Evolutionary conservation across 306 rosid genomes (phyloP), one percentile per base, ranked within the genome.

Genomic region (Fagus sylvatica): DNA sequence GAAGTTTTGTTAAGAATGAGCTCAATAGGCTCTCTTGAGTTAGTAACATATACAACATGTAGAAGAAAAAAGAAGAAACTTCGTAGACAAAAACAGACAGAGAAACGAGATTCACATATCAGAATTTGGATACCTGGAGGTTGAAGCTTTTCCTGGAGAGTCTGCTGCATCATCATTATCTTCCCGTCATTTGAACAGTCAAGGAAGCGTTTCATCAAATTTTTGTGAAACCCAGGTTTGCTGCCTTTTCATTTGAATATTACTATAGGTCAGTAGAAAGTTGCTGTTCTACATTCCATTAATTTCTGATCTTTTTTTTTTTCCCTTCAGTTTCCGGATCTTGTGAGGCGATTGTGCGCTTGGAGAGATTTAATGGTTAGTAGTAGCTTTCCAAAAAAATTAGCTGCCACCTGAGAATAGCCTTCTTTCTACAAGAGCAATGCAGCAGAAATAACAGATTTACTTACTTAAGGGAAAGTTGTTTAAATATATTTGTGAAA

Each of bases 321-420:
- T n/a, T 81, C 40, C 37, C 57, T 76, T 56, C 83, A 83, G 87
- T 87, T 92, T 88, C 95, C 84, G 88, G 85, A 81, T 79, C 72
- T 73, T 22, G 88, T 92, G 84, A 86, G 89, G 89, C 90, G 80
- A 68, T 74, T 95, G 40, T 92, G 97, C 74, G 77, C 91, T 17
- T 95, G 98, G 98, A 90, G 98, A 88, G 98, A 92, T 84, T 48
- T 92, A 69, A 89, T 91, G 98, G 98, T 95, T 6, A 90, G 98
- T 89, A 49, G 51, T 78, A 72, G 51, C 70, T 76, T 41, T 51
- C 77, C 40, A 72, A 60, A 46, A 77, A 81, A 15, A 72, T 74
- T 77, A 76, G 65, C 81, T 79, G 41, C 55, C 59, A 37, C 19
- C 72, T 34, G 53, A 76, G 69, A 74, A 28, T 33, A 62, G 55